Evolutionary conservation across 1,284 basidiomycete species (phyloP), one percentile per base, ranked within the genome.

Genomic region (Fomitiporia mediterranea): DNA sequence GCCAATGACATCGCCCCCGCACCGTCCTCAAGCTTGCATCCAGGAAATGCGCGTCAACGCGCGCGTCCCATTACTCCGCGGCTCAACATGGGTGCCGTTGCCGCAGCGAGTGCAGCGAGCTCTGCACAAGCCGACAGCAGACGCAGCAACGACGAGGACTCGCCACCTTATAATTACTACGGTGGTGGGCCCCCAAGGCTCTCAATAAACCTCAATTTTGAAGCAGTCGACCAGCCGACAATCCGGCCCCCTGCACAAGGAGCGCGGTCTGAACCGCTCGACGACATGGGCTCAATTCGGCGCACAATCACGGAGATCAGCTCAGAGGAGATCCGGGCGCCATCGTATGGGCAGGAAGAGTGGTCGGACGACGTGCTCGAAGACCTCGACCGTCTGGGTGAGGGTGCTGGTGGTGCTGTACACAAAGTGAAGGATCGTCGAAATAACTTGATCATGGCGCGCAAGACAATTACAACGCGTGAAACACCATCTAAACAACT

Each of bases 331-430:
- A 49, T 59, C 11, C 58, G 43, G 15, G 34, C 47, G 5, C 44
- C 56, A 4, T 17, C 43, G 15, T 44, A 53, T 27, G 44, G 55
- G 17, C 50, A 59, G 51, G 58, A 59, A 17, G 69, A 80, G 49
- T 90, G 80, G 76, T 77, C 80, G 7, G 88, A 91, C 68, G 81
- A 82, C 47, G 73, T 85, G 61, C 75, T 97, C 39, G 87, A 91
- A 60, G 82, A 88, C 58, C 61, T 95, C 23, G 70, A 74, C 15
- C 77, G 89, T 38, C 75, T 99, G 0, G 97, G 97, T 11, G 97
- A 99, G 68, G 97, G 97, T 37, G 92, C 95, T 19, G 94, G 95
- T 55, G 97, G 97, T 38, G 91, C 94, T 4, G 97, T 99, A 19
- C 86, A 93, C 70, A 91, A 94, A 70, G 96, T 98, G 43, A 81